Evolutionary conservation across 306 rosid species (phyloP).

Genomic region (Dryas alaskensis): DNA sequence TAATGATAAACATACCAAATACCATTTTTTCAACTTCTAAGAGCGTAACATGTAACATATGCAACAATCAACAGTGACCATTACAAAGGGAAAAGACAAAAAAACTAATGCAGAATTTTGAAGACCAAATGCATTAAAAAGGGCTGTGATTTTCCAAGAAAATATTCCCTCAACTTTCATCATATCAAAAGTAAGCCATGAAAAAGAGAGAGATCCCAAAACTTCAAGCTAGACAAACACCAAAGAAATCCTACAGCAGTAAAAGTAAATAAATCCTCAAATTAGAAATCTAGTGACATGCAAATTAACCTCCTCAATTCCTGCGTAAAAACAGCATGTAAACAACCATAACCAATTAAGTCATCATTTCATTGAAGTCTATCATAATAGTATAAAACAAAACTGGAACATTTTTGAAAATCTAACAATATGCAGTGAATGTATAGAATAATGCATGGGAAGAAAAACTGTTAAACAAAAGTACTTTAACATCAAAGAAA

Average conservation of each 20-base stretch:
- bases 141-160: too few species aligned
- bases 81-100: not conserved
- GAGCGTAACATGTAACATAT: too few species aligned
- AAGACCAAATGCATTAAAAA: not conserved
- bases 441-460: not conserved
- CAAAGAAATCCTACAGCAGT: not conserved
- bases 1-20: not conserved
- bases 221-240: not conserved
- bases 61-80: not conserved
- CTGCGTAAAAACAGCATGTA: not conserved
- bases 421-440: not conserved
- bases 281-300: not conserved
- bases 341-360: not conserved
- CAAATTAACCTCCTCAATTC: not conserved
- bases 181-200: too few species aligned
- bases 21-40: not conserved
- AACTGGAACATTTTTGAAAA: not conserved
- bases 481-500: not conserved
- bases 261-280: not conserved
- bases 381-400: not conserved
- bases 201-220: not conserved
- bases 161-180: not conserved
- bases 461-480: too few species aligned
- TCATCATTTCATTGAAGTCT: not conserved
- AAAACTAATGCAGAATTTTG: not conserved